Evolutionary conservation across 371 early-diverging fungal species (phyloP), one percentile per base, ranked within the genome.

Genomic region (Mucor irregularis): DNA sequence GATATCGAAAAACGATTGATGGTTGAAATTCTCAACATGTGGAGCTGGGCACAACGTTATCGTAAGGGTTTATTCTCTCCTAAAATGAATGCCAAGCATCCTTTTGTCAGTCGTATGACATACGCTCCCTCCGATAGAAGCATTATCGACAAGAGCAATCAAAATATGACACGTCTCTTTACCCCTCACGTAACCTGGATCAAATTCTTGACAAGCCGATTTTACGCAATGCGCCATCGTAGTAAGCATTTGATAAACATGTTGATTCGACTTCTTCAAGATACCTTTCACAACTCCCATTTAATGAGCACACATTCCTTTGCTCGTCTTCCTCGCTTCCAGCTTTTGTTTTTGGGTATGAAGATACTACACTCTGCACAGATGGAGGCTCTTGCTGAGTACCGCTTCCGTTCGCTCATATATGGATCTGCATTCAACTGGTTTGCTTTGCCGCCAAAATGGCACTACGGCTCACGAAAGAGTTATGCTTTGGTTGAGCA

Each of bases 101-200:
- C 96, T 3, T 96, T 97, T 74, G 84, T 85, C 9, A 81, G 81
- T 52, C 88, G 86, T 55, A 95, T 97, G 93, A 89, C 90, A 13
- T 96, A 97, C 66, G 84, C 90, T 3, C 94, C 96, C 0, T 90
- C 96, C 1, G 89, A 90, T 56, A 91, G 90, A 63, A 79, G 87
- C 11, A 78, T 83, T 0, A 80, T 88, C 28, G 80, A 87, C 21
- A 79, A 77, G 16, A 88, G 72, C 16, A 78, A 83, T 42, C 74
- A 80, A 40, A 66, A 77, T 14, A 88, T 88, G 11, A 78, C 81
- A 11, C 76, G 80, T n/a, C 59, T 87, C 7, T 81, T 90, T 57
- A 66, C 81, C 0, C 93, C 93, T 13, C 98, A 97, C 61, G 50
- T 76, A 10, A 86, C 83, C 22, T 90, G 95, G 90, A 88, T 93